A percentile compares a stretch with the other conserved stretches of the same genome.
phyloP scores from a whole-genome alignment of 2,329 filamentous ascomycete species.

The Stagonosporopsis rhizophila region DNA sequence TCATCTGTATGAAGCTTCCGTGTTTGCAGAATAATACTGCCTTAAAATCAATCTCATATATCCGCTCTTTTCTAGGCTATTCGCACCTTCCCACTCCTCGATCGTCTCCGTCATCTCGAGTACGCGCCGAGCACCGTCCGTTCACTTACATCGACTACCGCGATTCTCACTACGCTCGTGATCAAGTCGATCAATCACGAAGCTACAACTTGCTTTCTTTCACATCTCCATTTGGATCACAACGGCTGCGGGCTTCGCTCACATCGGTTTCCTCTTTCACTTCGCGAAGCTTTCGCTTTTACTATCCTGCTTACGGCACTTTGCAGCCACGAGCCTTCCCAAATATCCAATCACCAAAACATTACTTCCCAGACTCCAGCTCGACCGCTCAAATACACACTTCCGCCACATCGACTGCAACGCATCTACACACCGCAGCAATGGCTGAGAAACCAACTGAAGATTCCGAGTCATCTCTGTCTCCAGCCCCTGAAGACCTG shows the following conservation, averaged over 20 bases:
- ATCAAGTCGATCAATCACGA: background rate
- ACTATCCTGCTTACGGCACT: background rate
- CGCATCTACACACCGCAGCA: conserved; percentile 4
- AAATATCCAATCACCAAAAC: background rate
- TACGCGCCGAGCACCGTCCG: conserved; percentile 1
- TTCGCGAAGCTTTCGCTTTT: conserved; percentile 12
- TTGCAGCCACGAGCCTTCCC: background rate
- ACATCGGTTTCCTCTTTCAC: background rate
- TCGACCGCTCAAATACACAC: conserved; percentile 3
- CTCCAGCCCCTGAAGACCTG: conserved; percentile 28
- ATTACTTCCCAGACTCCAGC: background rate
- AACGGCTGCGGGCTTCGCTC: background rate
- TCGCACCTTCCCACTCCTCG: background rate
- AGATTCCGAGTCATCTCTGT: conserved; percentile 35
- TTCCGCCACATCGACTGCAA: background rate
- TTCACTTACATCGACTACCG: background rate
- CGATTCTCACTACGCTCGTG: background rate
- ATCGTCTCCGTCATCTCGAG: background rate
- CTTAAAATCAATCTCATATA: background rate
- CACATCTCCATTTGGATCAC: background rate
- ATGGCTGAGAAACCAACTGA: conserved; percentile 30
- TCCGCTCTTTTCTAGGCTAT: conserved; percentile 1
- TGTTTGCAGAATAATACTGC: background rate
- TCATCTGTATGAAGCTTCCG: conserved; percentile 2
- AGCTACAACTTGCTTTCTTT: too few species aligned